Percentiles rank a stretch among this genome's conserved stretches.
Evolutionary conservation across 495 filamentous ascomycete genomes (phyloP).

Genomic region (Paragyromitra xinjiangensis): DNA sequence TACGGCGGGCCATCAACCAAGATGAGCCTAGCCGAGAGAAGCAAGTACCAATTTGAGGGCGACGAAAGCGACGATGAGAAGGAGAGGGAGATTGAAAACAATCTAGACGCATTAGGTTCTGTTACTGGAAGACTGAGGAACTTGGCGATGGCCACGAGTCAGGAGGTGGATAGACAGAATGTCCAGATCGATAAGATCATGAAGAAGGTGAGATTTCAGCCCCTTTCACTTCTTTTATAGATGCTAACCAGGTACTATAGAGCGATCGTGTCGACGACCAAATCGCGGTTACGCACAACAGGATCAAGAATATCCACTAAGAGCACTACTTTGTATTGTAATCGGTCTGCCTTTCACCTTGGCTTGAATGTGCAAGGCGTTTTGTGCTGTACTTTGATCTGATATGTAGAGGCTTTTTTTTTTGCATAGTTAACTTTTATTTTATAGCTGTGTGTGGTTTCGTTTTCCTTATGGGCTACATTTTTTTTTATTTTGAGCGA

Average conservation of each 20-base stretch:
- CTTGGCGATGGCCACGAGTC: slow-evolving; percentile 73
- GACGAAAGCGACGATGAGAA: slow-evolving; percentile 79
- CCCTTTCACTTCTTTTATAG: too few relatives aligned
- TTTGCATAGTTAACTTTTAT: background rate
- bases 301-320: slow-evolving; percentile 56
- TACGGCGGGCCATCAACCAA: background rate
- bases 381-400: slow-evolving; percentile 23
- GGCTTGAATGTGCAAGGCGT: slow-evolving; percentile 5
- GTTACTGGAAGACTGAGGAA: slow-evolving; percentile 71
- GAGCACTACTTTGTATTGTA: slow-evolving; percentile 9
- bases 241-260: slow-evolving; percentile 24
- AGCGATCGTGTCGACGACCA: slow-evolving; percentile 55
- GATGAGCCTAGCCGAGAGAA: slow-evolving; percentile 72
- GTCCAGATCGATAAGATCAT: slow-evolving; percentile 77
- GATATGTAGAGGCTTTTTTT: slow-evolving; percentile 7
- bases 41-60: slow-evolving; percentile 83
- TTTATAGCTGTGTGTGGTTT: background rate
- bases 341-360: background rate
- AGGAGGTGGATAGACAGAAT: slow-evolving; percentile 82
- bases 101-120: slow-evolving; percentile 68
- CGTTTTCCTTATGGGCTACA: background rate
- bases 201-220: slow-evolving; percentile 67
- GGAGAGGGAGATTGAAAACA: slow-evolving; percentile 76
- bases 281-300: slow-evolving; percentile 53
- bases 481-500: slow-evolving; percentile 12